Base-by-base conservation (phyloP, 495 filamentous ascomycete species). In the Penicillium maclennaniae region DNA sequence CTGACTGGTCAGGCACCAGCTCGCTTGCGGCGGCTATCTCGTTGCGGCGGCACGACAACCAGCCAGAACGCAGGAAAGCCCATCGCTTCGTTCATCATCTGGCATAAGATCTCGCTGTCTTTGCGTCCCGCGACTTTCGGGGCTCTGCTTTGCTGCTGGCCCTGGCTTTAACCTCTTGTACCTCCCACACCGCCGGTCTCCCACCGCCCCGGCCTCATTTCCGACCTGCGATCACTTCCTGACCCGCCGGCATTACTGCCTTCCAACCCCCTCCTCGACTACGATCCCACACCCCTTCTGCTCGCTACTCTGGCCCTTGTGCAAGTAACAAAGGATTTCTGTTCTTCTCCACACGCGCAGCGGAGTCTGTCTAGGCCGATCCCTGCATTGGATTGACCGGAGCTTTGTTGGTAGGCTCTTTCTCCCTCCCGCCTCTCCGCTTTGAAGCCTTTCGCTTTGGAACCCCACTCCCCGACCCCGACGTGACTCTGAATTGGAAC, bases 11-110 rank as follows among this genome's bases (percentile, higher is more conserved):
- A 65, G 66, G 66, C 60, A 61, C 7, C 49, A 47, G 49, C 59
- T 72, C 71, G 71, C 69, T 74, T 72, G 62, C 63, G 61, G 73
- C 73, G 73, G 61, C 67, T 77, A 73, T 69, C 70, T 65, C 59
- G 59, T 73, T 73, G 72, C 70, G 67, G 69, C 70, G 72, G 69
- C 69, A 72, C 57, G 64, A 67, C 62, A 69, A 69, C 73, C 71
- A 76, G 62, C 67, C 71, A 72, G 69, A 69, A 59, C 54, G 63
- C 70, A 69, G 66, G 61, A 73, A 71, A 67, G 66, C 65, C 63
- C 59, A 66, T 58, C 60, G 62, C 42, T 62, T 58, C 62, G 65
- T 61, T 53, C 59, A 71, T 66, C 64, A 52, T 47, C 57, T 60
- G 43, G 46, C 50, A 61, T 54, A 53, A 47, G 45, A 64, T 59